Conservation (phyloP, 2,329 filamentous ascomycete genomes). For the Calonectria hongkongensis region DNA sequence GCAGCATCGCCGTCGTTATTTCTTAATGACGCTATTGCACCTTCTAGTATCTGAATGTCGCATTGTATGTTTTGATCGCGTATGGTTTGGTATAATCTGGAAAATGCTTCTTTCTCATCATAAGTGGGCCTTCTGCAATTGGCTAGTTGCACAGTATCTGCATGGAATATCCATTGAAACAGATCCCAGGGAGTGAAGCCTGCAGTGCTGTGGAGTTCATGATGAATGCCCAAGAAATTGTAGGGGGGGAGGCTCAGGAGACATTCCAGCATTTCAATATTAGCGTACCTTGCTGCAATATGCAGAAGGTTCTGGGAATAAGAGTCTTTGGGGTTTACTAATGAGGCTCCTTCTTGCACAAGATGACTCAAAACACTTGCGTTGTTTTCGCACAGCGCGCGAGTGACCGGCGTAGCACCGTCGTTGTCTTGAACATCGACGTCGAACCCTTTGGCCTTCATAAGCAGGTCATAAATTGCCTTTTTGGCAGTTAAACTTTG, state of each 20-base stretch:
- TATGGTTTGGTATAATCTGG: neutral
- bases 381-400: rapidly evolving
- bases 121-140: neutral
- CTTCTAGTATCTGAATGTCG: neutral
- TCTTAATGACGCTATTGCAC: neutral
- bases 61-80: neutral
- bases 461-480: neutral
- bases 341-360: constrained; percentile 12
- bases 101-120: neutral
- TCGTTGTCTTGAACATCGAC: neutral
- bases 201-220: rapidly evolving
- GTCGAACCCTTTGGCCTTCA: neutral
- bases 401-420: neutral
- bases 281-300: rapidly evolving
- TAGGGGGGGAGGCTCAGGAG: neutral
- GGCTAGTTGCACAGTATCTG: neutral
- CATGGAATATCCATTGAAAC: neutral
- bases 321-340: neutral
- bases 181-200: neutral
- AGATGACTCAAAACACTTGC: neutral
- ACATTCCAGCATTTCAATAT: neutral
- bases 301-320: neutral
- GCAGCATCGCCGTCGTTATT: neutral
- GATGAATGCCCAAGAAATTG: constrained; percentile 1
- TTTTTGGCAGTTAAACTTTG: neutral